Evolutionary conservation across 768 basidiomycete species (phyloP), one percentile per base, ranked within the genome.

Genomic region (Serendipita sp.): DNA sequence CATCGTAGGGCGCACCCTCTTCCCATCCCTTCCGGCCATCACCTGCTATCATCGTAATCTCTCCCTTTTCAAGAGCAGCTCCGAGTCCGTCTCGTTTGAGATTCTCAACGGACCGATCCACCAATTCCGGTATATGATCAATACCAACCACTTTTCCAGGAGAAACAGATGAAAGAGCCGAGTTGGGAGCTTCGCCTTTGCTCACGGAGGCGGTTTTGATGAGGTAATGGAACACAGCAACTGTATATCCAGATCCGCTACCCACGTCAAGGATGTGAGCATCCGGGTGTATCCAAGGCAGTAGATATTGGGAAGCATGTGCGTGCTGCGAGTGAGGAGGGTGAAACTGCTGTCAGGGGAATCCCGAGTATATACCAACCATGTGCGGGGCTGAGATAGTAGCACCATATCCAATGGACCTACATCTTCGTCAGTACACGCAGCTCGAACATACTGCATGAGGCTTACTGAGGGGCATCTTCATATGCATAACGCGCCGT

Each of bases 351-450:
- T 42, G 28, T 3, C 38, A 28, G 24, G 16, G 17, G 31, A 30
- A 30, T 30, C 42, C 42, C 24, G 16, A 28, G 4, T 16, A 20
- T 3, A 42, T 38, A 42, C 69, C 70, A 61, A 86, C 88, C 94
- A 98, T 98, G 71, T 99, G 95, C 1, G 95, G 95, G 0, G 95
- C 95, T 42, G 88, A 90, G 65, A 99, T 97, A 0, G 95, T 99
- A 14, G 93, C 94, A 13, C 83, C 85, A 68, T 86, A 80, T 1
- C 88, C 87, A 60, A 93, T 92, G 17, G 77, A 64, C 70, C 88
- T 88, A 68, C 24, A 48, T 31, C 24, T 65, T 17, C 51, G 44
- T 30, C 26, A 13, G 30, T 28, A 53, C 53, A 28, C 61, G 53
- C 9, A 3, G 2, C 13, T 4, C 3, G 13, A 31, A 28, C 20